Base-by-base conservation (phyloP, 176 grass and related monocot species). In the Pontederia crassipes region DNA sequence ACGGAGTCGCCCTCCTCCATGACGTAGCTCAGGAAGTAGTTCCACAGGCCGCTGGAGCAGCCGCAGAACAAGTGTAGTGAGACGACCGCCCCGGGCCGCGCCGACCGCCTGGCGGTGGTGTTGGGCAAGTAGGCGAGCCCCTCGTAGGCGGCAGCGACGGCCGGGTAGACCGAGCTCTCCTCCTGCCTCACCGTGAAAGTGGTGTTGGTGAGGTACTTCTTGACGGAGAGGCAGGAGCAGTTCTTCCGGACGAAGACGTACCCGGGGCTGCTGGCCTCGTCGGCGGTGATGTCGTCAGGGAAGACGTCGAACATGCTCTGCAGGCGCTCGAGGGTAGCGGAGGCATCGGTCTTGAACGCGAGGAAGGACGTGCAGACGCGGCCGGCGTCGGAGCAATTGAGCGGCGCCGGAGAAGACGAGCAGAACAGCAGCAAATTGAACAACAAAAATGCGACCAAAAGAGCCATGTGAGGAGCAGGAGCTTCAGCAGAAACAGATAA, bases 341-440 rank as follows among this genome's bases (percentile, higher is more conserved):
- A 6, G 54, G 15, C 10, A 15, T 52, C 12, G 0, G 69, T 48
- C 45, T 77, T 82, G 82, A 98, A 98, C 29, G 93, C 93, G 61
- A 98, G 55, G 74, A 98, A 98, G 28, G 93, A 89, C 74, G 93
- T 92, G 79, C 93, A 98, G 52, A 98, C 69, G 74, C 93, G 93
- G 48, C 78, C 49, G 17, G 73, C 53, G 67, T 98, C 93, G 67
- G 87, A 89, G 84, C 93, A 98, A 61, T 83, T 72, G 29, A 98
- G 86, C 72, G 87, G 81, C 52, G 64, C 24, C 46, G 85, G 77
- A 62, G 77, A 85, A 52, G 48, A 49, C 47, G 18, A 40, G 32
- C 32, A 40, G 32, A 40, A 3, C 32, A 40, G 1, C 32, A 40
- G 32, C 32, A 40, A 40, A 40, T 40, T 40, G 32, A 40, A 40